phyloP scores from a whole-genome alignment of 345 rosid species.

The Trapa bicornis region DNA sequence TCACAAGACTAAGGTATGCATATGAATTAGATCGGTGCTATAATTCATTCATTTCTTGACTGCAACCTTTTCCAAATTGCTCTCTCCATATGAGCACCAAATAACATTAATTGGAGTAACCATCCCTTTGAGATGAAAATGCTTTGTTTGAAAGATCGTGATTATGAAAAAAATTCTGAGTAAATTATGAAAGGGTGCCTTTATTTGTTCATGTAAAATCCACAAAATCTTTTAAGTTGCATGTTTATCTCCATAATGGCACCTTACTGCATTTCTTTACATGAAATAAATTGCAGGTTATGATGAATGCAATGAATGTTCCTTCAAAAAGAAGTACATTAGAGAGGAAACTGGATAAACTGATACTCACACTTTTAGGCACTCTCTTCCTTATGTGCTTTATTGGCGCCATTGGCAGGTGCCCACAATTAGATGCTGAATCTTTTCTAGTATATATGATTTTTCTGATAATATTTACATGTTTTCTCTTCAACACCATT shows the following conservation, averaged over 20 bases:
- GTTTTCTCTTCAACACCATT: constrained; percentile 6
- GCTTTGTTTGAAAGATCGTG: not conserved
- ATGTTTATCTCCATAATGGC: not conserved
- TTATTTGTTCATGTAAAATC: not conserved
- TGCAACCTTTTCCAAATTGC: not conserved
- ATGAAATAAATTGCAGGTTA: constrained; percentile 45
- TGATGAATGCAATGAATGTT: constrained; percentile 99
- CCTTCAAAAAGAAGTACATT: constrained; percentile 98
- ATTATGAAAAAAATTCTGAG: not conserved
- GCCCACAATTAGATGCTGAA: constrained; percentile 6
- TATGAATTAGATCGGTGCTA: not conserved
- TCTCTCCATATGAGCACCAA: not conserved
- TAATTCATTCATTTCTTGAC: not conserved
- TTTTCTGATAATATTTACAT: not conserved
- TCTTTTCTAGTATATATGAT: not conserved
- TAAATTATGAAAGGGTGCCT: not conserved
- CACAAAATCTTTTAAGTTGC: not conserved
- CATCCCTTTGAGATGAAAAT: not conserved
- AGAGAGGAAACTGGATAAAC: constrained; percentile 99
- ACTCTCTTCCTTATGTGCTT: constrained; percentile 81
- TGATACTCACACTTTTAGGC: constrained; percentile 73
- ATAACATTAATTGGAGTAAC: not conserved
- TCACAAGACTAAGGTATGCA: constrained; percentile 87
- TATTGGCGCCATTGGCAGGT: constrained; percentile 94
- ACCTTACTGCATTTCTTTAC: not conserved